Evolutionary conservation across 306 rosid species (phyloP), one percentile per base, ranked within the genome.

Genomic region (Inga oerstediana): DNA sequence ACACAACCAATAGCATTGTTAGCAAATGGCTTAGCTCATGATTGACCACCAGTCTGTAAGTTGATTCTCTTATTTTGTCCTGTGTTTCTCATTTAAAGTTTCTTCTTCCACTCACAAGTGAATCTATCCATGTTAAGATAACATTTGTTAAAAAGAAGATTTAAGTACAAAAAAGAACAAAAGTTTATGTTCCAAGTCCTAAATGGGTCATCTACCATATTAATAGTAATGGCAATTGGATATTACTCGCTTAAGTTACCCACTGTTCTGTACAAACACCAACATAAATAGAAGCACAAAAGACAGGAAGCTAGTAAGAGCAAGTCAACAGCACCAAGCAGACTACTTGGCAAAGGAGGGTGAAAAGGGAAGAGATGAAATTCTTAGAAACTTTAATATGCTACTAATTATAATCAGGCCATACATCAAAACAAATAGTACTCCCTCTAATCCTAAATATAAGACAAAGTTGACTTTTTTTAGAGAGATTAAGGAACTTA

Each of bases 1-100:
- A 86, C 85, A 74, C 75, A 81, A 58, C 73, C 79, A 80, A 48
- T 30, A 73, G 64, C 37, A 66, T 79, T 74, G 77, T 72, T 74
- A 84, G 51, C 68, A 83, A 75, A 80, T 72, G 72, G 72, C 61
- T 80, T 80, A 70, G 64, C 88, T 82, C 76, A 89, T 89, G 85
- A 86, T 89, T 90, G 90, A 90, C 79, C 78, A 82, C 79, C 78
- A 79, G 72, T 82, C 81, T 77, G 41, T 72, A 44, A 84, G 20
- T 79, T 84, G 86, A 83, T 88, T 83, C 83, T 75, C 77, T 59
- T 45, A 62, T 68, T 71, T 35, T 82, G 59, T 34, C 39, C 9
- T 81, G 37, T 83, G 84, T 81, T 85, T 75, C 89, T 84, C 77
- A 83, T 85, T 83, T 81, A 75, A 81, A 80, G 86, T 72, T 85